Percentiles rank a stretch among this genome's conserved stretches.
Evolutionary conservation across 768 basidiomycete species (phyloP).

Genomic region (Daedaleopsis sinensis): DNA sequence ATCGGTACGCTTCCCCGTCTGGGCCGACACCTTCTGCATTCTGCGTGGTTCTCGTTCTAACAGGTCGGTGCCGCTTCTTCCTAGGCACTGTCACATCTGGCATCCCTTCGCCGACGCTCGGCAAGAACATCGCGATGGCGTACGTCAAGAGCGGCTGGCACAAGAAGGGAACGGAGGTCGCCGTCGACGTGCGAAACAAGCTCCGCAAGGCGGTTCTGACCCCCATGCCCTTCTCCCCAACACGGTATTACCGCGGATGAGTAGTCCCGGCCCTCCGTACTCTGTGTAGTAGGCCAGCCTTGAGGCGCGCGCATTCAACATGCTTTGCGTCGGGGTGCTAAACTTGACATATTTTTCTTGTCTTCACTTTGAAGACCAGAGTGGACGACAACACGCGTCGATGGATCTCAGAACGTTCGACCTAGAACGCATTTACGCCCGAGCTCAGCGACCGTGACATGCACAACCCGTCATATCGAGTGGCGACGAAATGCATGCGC

Average conservation of each 20-base stretch:
- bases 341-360: no score
- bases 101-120: constrained; percentile 90
- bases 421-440: no score
- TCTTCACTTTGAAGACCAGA: no score
- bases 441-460: no score
- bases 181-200: constrained; percentile 85
- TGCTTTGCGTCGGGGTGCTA: no score
- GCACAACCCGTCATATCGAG: no score
- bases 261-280: no score
- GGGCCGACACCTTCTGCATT: not conserved
- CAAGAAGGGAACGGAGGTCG: constrained; percentile 87
- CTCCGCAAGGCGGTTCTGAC: constrained; percentile 71
- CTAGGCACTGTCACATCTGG: constrained; percentile 86
- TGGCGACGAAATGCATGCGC: no score
- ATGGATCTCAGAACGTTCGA: no score
- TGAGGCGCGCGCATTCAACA: no score
- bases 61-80: not conserved
- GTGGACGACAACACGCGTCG: no score
- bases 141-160: constrained; percentile 82
- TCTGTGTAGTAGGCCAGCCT: no score
- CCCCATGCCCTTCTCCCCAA: constrained; percentile 86
- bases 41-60: not conserved
- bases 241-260: constrained; percentile 78
- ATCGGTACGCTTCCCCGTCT: constrained; percentile 54
- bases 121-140: constrained; percentile 95